phyloP scores from a whole-genome alignment of 2,329 filamentous ascomycete species.

The Neurospora sp. region DNA sequence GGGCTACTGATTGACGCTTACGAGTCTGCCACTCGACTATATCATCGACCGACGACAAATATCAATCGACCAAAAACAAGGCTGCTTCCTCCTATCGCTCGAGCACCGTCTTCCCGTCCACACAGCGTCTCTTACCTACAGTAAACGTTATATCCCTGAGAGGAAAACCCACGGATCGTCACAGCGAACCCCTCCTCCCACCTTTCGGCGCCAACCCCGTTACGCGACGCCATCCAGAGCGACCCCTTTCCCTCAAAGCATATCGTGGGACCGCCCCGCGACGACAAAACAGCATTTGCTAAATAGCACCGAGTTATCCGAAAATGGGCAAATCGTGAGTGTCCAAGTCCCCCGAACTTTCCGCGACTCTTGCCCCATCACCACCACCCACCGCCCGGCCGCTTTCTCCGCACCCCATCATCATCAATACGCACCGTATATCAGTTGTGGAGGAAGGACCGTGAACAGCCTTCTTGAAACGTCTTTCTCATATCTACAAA shows the following conservation, averaged over 20 bases:
- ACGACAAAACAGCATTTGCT: neutral
- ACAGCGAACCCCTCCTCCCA: neutral
- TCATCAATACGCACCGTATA: neutral
- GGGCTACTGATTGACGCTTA: neutral
- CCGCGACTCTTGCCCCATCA: neutral
- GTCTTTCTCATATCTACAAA: neutral
- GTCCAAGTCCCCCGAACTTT: neutral
- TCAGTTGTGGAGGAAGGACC: neutral
- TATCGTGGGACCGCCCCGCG: neutral
- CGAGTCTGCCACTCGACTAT: neutral
- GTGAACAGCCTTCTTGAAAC: neutral
- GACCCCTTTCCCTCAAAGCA: neutral
- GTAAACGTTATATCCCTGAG: neutral
- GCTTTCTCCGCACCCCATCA: neutral
- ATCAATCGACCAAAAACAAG: neutral
- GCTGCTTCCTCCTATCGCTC: neutral
- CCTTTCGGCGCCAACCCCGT: neutral
- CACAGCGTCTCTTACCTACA: neutral
- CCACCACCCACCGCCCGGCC: neutral
- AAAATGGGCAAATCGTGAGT: constrained; percentile 48
- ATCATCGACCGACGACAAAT: neutral
- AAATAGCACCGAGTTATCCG: neutral
- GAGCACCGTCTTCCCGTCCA: neutral
- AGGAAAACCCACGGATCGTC: neutral
- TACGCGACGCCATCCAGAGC: neutral